These are phyloP conservation scores for Talaromyces albobiverticillius DNA, from an alignment of 2,329 filamentous ascomycete genomes.

Conservation along the genomic window DNA sequence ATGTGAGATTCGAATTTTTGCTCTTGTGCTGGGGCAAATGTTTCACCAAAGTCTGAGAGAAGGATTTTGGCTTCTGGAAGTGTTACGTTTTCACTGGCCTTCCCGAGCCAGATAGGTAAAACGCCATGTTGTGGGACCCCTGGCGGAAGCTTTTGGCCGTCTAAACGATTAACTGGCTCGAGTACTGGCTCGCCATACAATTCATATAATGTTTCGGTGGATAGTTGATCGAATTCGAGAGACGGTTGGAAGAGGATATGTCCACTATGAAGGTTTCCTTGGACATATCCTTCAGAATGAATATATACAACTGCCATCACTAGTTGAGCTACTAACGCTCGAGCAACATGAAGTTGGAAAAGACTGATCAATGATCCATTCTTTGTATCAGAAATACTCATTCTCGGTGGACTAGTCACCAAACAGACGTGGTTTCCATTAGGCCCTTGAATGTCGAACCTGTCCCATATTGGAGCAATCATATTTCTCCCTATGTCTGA, in stretches of 20 bases:
- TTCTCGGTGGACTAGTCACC: conserved; percentile 19
- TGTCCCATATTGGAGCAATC: conserved; percentile 20
- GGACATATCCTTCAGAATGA: conserved; percentile 28
- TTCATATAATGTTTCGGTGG: conserved; percentile 19
- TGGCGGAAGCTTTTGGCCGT: conserved; percentile 20
- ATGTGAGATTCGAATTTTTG: conserved; percentile 19
- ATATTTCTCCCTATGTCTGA: not conserved
- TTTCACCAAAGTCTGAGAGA: conserved; percentile 28
- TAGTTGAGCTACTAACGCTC: conserved; percentile 25
- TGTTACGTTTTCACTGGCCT: not conserved
- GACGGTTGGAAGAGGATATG: conserved; percentile 31
- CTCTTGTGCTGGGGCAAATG: conserved; percentile 20
- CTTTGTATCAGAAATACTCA: conserved; percentile 20
- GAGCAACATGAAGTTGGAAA: conserved; percentile 24
- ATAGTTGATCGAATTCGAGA: conserved; percentile 19
- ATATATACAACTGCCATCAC: conserved; percentile 30
- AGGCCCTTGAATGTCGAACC: conserved; percentile 21
- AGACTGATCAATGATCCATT: conserved; percentile 21
- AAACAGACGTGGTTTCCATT: conserved; percentile 27
- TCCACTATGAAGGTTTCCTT: conserved; percentile 37
- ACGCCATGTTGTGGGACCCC: conserved; percentile 18
- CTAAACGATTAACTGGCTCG: conserved; percentile 20
- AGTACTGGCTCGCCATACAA: conserved; percentile 23
- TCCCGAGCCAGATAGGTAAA: conserved; percentile 11
- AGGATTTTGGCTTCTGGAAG: conserved; percentile 21